phyloP scores from a whole-genome alignment of 371 early-diverging fungal genomes.

The Smittium culicis region DNA sequence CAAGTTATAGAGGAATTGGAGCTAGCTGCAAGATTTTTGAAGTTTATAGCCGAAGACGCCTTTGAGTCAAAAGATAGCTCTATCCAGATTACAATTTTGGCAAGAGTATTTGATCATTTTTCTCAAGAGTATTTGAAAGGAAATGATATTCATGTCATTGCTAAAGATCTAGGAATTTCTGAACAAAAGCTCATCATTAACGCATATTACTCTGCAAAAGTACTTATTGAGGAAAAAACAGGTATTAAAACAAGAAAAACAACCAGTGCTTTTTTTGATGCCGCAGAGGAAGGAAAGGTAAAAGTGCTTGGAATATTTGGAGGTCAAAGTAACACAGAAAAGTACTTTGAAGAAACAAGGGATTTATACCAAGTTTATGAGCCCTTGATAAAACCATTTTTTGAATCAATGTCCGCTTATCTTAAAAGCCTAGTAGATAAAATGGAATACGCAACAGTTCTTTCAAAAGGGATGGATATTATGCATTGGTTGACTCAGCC shows the following conservation, averaged over 20 bases:
- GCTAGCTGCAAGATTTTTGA: constrained; percentile 58
- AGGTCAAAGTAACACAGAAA: constrained; percentile 86
- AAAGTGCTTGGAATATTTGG: constrained; percentile 69
- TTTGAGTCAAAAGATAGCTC: constrained; percentile 19
- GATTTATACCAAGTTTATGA: constrained; percentile 58
- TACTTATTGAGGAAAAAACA: constrained; percentile 35
- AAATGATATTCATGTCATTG: constrained; percentile 73
- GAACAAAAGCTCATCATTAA: constrained; percentile 51
- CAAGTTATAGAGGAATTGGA: constrained; percentile 51
- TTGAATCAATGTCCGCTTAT: constrained; percentile 53
- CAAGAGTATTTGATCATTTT: constrained; percentile 63
- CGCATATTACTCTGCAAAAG: constrained; percentile 66
- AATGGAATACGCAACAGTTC: not conserved
- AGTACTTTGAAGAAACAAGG: constrained; percentile 80
- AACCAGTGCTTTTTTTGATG: constrained; percentile 27
- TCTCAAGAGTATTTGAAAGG: constrained; percentile 54
- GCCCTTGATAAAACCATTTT: constrained; percentile 53
- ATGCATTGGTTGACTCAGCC: constrained; percentile 63
- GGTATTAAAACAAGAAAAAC: constrained; percentile 4
- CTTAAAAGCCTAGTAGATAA: constrained; percentile 29
- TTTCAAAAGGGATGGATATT: constrained; percentile 61
- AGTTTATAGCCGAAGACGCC: constrained; percentile 48
- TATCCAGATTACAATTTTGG: constrained; percentile 49
- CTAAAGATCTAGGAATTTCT: constrained; percentile 25
- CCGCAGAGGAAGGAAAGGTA: not conserved